phyloP scores from a whole-genome alignment of 1,284 basidiomycete genomes.

The Cryptococcus hybrid region DNA sequence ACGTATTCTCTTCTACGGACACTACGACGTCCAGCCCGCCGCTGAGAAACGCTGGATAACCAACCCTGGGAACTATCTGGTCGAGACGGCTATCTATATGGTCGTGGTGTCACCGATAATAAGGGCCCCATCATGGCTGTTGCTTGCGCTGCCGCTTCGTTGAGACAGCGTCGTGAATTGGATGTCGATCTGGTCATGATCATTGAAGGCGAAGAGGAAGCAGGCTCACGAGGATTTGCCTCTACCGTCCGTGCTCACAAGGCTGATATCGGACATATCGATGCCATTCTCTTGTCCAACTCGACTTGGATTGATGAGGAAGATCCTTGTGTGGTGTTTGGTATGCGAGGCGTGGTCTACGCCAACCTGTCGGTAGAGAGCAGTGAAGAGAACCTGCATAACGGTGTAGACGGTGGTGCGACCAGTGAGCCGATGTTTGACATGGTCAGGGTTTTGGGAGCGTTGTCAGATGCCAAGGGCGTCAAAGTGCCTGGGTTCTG shows the following conservation, averaged over 20 bases:
- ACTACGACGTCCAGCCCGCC: slow-evolving; percentile 90
- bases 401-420: slow-evolving; percentile 86
- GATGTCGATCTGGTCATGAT: slow-evolving; percentile 86
- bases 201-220: slow-evolving; percentile 95
- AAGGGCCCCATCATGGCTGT: slow-evolving; percentile 92
- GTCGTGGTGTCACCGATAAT: slow-evolving; percentile 85
- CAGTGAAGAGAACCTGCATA: slow-evolving; percentile 46
- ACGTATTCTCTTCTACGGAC: slow-evolving; percentile 85
- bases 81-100: slow-evolving; percentile 85
- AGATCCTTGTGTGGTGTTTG: slow-evolving; percentile 94
- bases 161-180: slow-evolving; percentile 70
- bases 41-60: slow-evolving; percentile 73
- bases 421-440: slow-evolving; percentile 87
- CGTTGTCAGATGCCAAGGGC: slow-evolving; percentile 61
- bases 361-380: slow-evolving; percentile 60
- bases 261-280: slow-evolving; percentile 72
- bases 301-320: slow-evolving; percentile 96
- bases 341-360: slow-evolving; percentile 82
- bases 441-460: slow-evolving; percentile 80
- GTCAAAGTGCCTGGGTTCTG: slow-evolving; percentile 84
- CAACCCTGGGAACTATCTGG: slow-evolving; percentile 82
- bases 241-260: slow-evolving; percentile 72
- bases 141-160: slow-evolving; percentile 80
- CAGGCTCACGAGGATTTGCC: slow-evolving; percentile 80
- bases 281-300: slow-evolving; percentile 82